These are phyloP conservation scores for Aspergillus sp. DNA, from an alignment of 2,329 filamentous ascomycete species.

Conservation along the genomic window DNA sequence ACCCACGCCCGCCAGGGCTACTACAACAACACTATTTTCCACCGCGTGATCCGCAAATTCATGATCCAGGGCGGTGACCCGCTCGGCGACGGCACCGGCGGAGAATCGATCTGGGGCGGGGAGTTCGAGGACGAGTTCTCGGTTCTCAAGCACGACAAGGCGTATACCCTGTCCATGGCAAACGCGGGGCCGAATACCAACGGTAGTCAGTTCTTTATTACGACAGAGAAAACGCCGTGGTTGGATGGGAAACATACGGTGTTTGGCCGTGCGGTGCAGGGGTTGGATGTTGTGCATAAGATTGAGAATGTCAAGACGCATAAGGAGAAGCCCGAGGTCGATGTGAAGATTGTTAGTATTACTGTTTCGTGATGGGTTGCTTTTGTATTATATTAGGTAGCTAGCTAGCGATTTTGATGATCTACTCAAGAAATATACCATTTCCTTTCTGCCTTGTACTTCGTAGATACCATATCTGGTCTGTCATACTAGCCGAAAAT, in stretches of 20 bases:
- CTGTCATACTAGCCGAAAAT: too few relatives aligned
- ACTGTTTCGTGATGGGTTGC: slow-evolving; percentile 24
- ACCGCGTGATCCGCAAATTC: slow-evolving; percentile 94
- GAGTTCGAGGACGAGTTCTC: slow-evolving; percentile 95
- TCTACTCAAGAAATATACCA: not conserved
- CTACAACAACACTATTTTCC: slow-evolving; percentile 97
- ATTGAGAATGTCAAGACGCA: slow-evolving; percentile 89
- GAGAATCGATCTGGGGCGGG: slow-evolving; percentile 88
- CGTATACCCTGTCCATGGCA: slow-evolving; percentile 96
- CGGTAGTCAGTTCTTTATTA: slow-evolving; percentile 97
- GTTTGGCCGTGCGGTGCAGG: slow-evolving; percentile 86
- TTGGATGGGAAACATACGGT: slow-evolving; percentile 96
- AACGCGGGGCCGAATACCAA: slow-evolving; percentile 96
- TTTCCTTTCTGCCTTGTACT: not conserved
- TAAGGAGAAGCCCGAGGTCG: slow-evolving; percentile 92
- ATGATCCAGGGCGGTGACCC: slow-evolving; percentile 93
- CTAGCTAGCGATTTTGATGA: not conserved
- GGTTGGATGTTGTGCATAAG: slow-evolving; percentile 89
- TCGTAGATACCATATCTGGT: too few relatives aligned
- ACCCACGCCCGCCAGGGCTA: slow-evolving; percentile 87
- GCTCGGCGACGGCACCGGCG: slow-evolving; percentile 82
- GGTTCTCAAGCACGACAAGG: slow-evolving; percentile 86
- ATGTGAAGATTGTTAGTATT: slow-evolving; percentile 96
- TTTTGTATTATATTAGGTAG: not conserved
- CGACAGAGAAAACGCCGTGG: slow-evolving; percentile 96